phyloP scores from a whole-genome alignment of 345 rosid species.

The Bruguiera parviflora region DNA sequence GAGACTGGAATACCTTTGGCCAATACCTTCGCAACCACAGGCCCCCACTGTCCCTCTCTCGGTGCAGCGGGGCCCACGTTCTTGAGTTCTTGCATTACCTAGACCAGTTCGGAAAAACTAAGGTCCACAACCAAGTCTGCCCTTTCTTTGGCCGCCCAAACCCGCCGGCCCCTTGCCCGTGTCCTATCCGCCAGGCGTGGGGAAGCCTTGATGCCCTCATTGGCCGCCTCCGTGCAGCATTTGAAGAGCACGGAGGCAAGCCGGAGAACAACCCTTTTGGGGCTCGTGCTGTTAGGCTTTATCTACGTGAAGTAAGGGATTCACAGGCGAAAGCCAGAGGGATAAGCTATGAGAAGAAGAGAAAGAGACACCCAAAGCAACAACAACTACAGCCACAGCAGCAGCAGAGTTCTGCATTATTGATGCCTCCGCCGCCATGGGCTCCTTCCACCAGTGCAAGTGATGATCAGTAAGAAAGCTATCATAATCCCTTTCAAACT shows the following conservation, averaged over 20 bases:
- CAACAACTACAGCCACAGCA: conserved; percentile 24
- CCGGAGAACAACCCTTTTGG: conserved; percentile 94
- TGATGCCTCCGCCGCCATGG: not conserved
- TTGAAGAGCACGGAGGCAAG: conserved; percentile 87
- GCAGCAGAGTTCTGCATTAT: not conserved
- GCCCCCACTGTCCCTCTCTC: conserved; percentile 76
- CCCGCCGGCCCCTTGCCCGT: conserved; percentile 96
- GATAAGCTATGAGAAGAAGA: conserved; percentile 84
- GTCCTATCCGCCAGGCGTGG: conserved; percentile 99
- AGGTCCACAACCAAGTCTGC: conserved; percentile 76
- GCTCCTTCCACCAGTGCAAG: conserved; percentile 2
- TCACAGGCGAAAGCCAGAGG: conserved; percentile 92
- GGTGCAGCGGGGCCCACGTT: conserved; percentile 95
- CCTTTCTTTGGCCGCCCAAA: conserved; percentile 90
- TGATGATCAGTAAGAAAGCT: conserved; percentile 16
- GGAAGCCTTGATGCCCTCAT: conserved; percentile 95
- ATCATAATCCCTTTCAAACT: not conserved
- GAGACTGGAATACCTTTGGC: conserved; percentile 97
- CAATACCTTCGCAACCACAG: conserved; percentile 91
- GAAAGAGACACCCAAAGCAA: conserved; percentile 61
- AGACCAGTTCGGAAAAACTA: conserved; percentile 93
- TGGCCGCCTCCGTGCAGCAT: conserved; percentile 93
- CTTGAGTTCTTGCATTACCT: conserved; percentile 89
- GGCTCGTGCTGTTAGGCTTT: conserved; percentile 93
- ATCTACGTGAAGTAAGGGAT: conserved; percentile 86